Percentiles rank a stretch among this genome's conserved stretches.
These are phyloP conservation scores for Trichoderma cornu-damae DNA, from an alignment of 2,329 filamentous ascomycete species.

Conservation along the genomic window DNA sequence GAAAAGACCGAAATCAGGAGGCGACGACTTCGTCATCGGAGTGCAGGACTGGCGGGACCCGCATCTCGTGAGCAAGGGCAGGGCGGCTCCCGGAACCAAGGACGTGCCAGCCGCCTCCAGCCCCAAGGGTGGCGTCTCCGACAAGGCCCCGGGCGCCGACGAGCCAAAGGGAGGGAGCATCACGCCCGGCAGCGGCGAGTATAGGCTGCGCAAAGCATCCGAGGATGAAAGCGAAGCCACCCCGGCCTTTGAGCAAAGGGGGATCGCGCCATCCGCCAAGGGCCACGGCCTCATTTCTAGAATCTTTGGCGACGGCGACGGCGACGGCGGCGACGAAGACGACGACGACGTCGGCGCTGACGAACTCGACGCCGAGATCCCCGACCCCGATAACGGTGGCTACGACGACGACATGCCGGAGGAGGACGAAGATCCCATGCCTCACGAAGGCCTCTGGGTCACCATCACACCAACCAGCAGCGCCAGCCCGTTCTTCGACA, in stretches of 20 bases:
- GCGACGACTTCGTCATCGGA: constrained; percentile 67
- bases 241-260: background rate
- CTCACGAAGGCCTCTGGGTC: constrained; percentile 81
- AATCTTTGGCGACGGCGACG: constrained; percentile 43
- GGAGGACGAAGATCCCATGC: constrained; percentile 24
- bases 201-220: constrained; percentile 33
- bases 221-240: constrained; percentile 8
- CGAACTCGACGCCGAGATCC: constrained; percentile 23
- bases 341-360: constrained; percentile 27
- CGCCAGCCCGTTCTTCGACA: constrained; percentile 91
- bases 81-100: constrained; percentile 2
- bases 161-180: constrained; percentile 60
- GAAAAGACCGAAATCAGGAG: constrained; percentile 7
- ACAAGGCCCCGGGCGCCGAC: constrained; percentile 22
- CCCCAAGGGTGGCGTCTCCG: constrained; percentile 4
- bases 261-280: constrained; percentile 29
- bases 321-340: constrained; percentile 33
- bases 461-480: constrained; percentile 88
- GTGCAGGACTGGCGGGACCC: constrained; percentile 83
- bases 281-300: constrained; percentile 43
- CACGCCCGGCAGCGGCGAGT: constrained; percentile 69
- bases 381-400: constrained; percentile 25
- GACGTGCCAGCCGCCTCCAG: background rate
- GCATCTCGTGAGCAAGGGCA: constrained; percentile 41
- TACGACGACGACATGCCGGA: constrained; percentile 21